Evolutionary conservation across 176 grass and related monocot genomes (phyloP).

Genomic region (Tuctoria greenei): DNA sequence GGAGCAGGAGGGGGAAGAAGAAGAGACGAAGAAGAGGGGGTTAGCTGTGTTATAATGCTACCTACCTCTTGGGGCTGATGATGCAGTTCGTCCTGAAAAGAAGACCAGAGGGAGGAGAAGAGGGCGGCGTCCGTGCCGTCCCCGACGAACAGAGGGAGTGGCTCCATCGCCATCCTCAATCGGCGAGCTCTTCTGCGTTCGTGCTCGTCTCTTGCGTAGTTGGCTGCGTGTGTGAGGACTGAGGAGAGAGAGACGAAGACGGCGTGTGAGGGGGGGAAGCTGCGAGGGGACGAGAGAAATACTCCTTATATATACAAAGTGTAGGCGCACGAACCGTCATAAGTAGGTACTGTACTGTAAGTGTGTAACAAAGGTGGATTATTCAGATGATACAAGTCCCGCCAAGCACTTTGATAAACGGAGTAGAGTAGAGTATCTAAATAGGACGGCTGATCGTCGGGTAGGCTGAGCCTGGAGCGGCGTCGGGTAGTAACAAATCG

Average conservation of each 20-base stretch:
- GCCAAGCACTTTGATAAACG: not conserved
- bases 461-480: not conserved
- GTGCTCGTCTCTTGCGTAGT: not conserved
- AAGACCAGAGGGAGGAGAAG: constrained; percentile 53
- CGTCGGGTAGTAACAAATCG: not conserved
- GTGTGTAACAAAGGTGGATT: not conserved
- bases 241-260: not conserved
- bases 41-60: too few relatives aligned
- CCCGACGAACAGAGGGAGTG: constrained; percentile 46
- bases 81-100: constrained; percentile 45
- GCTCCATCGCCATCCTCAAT: constrained; percentile 69
- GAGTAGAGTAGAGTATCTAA: not conserved
- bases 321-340: not conserved
- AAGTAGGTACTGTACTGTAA: not conserved
- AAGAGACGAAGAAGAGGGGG: not conserved
- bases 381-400: not conserved
- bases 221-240: not conserved
- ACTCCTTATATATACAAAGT: constrained; percentile 24
- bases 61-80: constrained; percentile 50
- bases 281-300: constrained; percentile 19
- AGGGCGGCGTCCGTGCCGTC: constrained; percentile 53
- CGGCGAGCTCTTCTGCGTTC: not conserved
- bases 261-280: not conserved
- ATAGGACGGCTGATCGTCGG: constrained; percentile 23
- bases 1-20: not conserved